Percentiles rank a stretch among this genome's conserved stretches.
Evolutionary conservation across 177 flowering plant species (phyloP).

Genomic region (Vitis hybrid): DNA sequence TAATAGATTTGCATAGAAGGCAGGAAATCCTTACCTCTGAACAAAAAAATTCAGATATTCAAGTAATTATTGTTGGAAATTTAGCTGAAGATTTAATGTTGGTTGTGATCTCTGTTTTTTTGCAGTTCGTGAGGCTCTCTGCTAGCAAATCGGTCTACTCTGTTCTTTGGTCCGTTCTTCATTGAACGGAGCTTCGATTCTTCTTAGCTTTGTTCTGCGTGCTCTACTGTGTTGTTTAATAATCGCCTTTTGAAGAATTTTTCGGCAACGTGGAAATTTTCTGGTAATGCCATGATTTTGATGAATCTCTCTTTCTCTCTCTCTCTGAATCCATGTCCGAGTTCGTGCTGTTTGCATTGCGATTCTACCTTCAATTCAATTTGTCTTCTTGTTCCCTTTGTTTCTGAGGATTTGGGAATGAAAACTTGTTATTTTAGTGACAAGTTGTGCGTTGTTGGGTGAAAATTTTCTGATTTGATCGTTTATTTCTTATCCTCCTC

Average conservation of each 20-base stretch:
- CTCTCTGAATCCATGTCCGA: not conserved
- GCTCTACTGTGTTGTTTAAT: not conserved
- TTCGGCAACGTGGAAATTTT: not conserved
- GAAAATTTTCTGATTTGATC: not conserved
- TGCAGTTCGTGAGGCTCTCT: constrained; percentile 9
- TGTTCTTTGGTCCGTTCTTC: no score
- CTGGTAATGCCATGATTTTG: constrained; percentile 16
- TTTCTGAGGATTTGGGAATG: not conserved
- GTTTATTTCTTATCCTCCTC: not conserved
- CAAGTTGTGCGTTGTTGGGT: not conserved
- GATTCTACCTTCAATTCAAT: not conserved
- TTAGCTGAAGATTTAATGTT: not conserved
- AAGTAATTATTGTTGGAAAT: not conserved
- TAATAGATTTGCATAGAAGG: constrained; percentile 10
- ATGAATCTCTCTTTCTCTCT: not conserved
- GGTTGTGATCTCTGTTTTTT: not conserved
- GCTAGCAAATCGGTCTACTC: not conserved
- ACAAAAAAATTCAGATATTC: not conserved
- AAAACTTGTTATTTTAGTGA: not conserved
- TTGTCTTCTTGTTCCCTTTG: not conserved
- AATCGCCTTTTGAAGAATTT: constrained; percentile 4
- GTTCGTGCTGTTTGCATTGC: not conserved
- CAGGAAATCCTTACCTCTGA: constrained; percentile 6
- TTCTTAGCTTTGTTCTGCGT: not conserved
- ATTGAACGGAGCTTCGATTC: not conserved